Evolutionary conservation across 2,329 filamentous ascomycete genomes (phyloP), one percentile per base, ranked within the genome.

Genomic region (Fusarium chlamydosporum): DNA sequence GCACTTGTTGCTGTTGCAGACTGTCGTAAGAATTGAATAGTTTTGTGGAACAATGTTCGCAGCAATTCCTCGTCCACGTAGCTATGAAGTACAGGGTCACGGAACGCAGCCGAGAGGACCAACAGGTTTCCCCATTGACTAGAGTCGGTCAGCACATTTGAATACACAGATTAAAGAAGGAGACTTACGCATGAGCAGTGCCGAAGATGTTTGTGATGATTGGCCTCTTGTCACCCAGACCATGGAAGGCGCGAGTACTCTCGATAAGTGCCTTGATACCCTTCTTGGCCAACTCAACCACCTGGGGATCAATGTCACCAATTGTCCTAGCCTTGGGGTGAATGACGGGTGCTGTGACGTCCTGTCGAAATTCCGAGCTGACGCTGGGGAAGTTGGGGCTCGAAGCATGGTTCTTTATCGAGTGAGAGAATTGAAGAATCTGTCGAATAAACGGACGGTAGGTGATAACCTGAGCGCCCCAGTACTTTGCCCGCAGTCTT

Each of bases 91-190:
- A 85, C 80, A 6, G 83, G 85, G 46, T 95, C 92, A 65, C 85
- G 87, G 79, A 89, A 94, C 5, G 91, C 92, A 2, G 95, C 94
- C 27, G 92, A 89, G 4, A 99, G 87, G n/a, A 96, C 93, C 48
- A 98, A 84, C 75, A 97, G 88, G 77, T 98, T 98, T 61, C 96
- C 95, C 83, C 96, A 99, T 93, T 99, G 96, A 7, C 94, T 97
- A 31, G 33, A 23, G 7, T 12, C 27, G 20, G 43, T 75, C 45
- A 76, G 73, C 9, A 20, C 29, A 10, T 11, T 37, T 15, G 37
- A 2, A 29, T 13, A 7, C 15, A 18, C 6, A 15, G 45, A 8
- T 29, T 11, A 18, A 56, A 46, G 15, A 33, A 20, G 31, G 3
- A 35, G 13, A 89, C 93, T 88, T 92, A 97, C 92, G 95, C 94